These are phyloP conservation scores for Papiliotrema fonsecae DNA, from an alignment of 1,284 basidiomycete species.

Conservation along the genomic window DNA sequence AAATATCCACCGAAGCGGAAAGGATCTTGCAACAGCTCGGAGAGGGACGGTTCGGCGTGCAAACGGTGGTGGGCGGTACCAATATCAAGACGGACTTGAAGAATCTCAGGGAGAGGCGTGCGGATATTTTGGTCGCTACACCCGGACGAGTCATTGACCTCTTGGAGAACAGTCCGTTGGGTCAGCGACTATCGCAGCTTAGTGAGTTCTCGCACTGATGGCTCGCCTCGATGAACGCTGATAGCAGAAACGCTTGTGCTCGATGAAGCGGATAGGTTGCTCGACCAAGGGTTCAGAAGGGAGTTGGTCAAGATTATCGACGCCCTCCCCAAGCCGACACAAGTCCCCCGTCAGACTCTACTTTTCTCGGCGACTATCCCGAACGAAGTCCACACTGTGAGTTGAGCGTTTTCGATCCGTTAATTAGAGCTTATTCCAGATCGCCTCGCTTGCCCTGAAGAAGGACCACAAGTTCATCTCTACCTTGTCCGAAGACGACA, in stretches of 20 bases:
- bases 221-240: background rate
- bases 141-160: conserved; percentile 53
- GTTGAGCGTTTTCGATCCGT: conserved; percentile 1
- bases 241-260: conserved; percentile 44
- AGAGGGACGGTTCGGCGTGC: conserved; percentile 29
- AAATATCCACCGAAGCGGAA: conserved; percentile 39
- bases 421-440: conserved; percentile 30
- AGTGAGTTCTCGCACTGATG: conserved; percentile 10
- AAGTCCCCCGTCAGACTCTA: conserved; percentile 45
- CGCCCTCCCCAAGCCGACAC: conserved; percentile 36
- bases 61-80: conserved; percentile 50
- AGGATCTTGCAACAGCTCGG: conserved; percentile 16
- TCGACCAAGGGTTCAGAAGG: conserved; percentile 45
- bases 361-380: conserved; percentile 53
- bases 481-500: conserved; percentile 59
- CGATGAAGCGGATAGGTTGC: conserved; percentile 52
- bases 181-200: conserved; percentile 29
- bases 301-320: conserved; percentile 40
- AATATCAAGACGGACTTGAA: conserved; percentile 47
- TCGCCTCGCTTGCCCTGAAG: conserved; percentile 52
- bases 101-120: conserved; percentile 25
- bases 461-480: conserved; percentile 59
- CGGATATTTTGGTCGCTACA: conserved; percentile 51
- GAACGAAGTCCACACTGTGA: conserved; percentile 41
- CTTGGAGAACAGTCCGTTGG: conserved; percentile 45